Conservation (phyloP, 768 basidiomycete species). For the Fomitopsis serialis region DNA sequence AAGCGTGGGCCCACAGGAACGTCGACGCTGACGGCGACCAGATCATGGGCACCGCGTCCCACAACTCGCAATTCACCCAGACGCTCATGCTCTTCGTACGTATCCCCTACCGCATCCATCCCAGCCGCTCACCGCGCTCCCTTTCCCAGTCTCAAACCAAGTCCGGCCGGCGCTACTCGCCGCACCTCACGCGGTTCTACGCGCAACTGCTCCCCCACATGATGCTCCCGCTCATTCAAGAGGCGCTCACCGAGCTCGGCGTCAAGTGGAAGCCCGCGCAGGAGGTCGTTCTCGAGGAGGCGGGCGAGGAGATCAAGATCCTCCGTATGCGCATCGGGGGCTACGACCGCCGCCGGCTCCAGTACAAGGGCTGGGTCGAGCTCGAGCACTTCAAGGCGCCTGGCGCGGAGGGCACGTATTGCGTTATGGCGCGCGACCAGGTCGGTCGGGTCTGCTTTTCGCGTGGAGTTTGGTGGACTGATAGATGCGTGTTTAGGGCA, state of each 20-base stretch:
- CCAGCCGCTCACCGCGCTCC: neutral
- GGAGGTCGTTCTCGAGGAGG: slow-evolving; percentile 7
- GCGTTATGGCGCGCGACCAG: slow-evolving; percentile 64
- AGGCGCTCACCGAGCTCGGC: slow-evolving; percentile 41
- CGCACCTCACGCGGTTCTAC: slow-evolving; percentile 81
- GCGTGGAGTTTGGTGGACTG: slow-evolving; percentile 1
- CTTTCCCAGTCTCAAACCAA: slow-evolving; percentile 73
- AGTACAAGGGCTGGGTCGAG: slow-evolving; percentile 72
- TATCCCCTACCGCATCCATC: slow-evolving; percentile 7
- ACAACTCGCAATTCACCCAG: slow-evolving; percentile 73
- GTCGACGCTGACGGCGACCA: slow-evolving; percentile 53
- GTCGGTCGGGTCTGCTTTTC: slow-evolving; percentile 32
- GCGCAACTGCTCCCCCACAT: slow-evolving; percentile 47
- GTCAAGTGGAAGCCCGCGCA: slow-evolving; percentile 46
- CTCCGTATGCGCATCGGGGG: slow-evolving; percentile 56
- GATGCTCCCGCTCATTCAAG: slow-evolving; percentile 49
- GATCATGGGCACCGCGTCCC: slow-evolving; percentile 51
- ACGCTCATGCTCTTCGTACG: slow-evolving; percentile 77
- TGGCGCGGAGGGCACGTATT: slow-evolving; percentile 53
- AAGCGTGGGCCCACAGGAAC: slow-evolving; percentile 14
- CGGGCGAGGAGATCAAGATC: neutral
- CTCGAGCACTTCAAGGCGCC: slow-evolving; percentile 55
- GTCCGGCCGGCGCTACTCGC: slow-evolving; percentile 59
- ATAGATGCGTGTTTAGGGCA: slow-evolving; percentile 41
- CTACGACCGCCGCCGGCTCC: slow-evolving; percentile 54